Conservation (phyloP, 202 grass and related monocot species). For the Zizania palustris region DNA sequence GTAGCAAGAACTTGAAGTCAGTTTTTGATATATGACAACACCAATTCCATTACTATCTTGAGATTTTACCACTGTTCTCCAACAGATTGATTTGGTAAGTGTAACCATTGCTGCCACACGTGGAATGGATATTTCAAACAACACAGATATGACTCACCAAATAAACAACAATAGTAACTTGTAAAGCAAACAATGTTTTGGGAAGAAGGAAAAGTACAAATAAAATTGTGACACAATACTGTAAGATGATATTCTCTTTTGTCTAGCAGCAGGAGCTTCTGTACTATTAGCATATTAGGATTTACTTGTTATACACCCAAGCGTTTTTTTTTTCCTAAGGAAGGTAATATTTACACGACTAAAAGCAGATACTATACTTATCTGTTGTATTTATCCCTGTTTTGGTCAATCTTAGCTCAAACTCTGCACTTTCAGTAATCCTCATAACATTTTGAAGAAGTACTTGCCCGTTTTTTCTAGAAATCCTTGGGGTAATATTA, state of each 20-base stretch:
- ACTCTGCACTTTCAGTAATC: not conserved
- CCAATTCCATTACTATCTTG: conserved; percentile 68
- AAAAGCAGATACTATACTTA: not conserved
- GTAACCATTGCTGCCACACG: conserved; percentile 76
- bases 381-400: not conserved
- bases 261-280: not conserved
- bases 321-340: not conserved
- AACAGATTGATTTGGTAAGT: conserved; percentile 87
- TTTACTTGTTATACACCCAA: not conserved
- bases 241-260: not conserved
- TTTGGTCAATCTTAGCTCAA: not conserved
- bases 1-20: conserved; percentile 68
- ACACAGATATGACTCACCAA: conserved; percentile 6
- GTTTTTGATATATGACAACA: conserved; percentile 93
- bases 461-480: not conserved
- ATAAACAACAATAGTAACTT: conserved; percentile 17
- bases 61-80: conserved; percentile 82
- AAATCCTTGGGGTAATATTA: not conserved
- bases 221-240: not conserved
- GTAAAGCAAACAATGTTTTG: conserved; percentile 27
- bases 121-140: conserved; percentile 16
- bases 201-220: conserved; percentile 10
- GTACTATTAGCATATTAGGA: not conserved
- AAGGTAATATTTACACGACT: not conserved
- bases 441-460: not conserved